Percentiles rank a stretch among this genome's conserved stretches.
Conservation (phyloP, 108 stramenopile genomes). For the Skeletonema costatum region DNA sequence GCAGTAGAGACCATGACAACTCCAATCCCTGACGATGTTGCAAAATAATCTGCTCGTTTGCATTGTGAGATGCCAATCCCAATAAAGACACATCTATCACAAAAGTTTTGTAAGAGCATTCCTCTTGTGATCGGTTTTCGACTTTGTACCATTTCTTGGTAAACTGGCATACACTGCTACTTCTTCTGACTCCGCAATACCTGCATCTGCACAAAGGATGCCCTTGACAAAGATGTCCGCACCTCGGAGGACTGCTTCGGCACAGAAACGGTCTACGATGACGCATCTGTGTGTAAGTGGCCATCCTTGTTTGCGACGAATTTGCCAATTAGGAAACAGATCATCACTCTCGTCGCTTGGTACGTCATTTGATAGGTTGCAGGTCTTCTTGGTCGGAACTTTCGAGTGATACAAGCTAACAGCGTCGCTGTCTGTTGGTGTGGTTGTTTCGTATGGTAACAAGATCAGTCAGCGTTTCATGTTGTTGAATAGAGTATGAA, state of each 20-base stretch:
- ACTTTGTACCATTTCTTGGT: conserved; percentile 4
- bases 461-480: conserved; percentile 20
- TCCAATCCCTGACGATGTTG: conserved; percentile 50
- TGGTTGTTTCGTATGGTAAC: conserved; percentile 7
- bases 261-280: conserved; percentile 75
- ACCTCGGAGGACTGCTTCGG: conserved; percentile 79
- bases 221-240: conserved; percentile 77
- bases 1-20: conserved; percentile 58
- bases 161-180: conserved; percentile 56
- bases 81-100: conserved; percentile 65
- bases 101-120: conserved; percentile 45
- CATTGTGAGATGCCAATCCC: conserved; percentile 60
- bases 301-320: conserved; percentile 57
- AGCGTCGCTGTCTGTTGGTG: background rate
- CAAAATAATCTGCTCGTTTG: conserved; percentile 60
- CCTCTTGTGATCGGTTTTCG: conserved; percentile 48
- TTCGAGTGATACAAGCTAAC: background rate
- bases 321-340: conserved; percentile 32
- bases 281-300: conserved; percentile 60
- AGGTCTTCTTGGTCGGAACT: background rate
- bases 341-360: background rate
- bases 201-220: conserved; percentile 60
- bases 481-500: conserved; percentile 11
- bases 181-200: conserved; percentile 53
- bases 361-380: background rate